Evolutionary conservation across 179 eudicot genomes (phyloP), one percentile per base, ranked within the genome.

Genomic region (Corrigiola litoralis): DNA sequence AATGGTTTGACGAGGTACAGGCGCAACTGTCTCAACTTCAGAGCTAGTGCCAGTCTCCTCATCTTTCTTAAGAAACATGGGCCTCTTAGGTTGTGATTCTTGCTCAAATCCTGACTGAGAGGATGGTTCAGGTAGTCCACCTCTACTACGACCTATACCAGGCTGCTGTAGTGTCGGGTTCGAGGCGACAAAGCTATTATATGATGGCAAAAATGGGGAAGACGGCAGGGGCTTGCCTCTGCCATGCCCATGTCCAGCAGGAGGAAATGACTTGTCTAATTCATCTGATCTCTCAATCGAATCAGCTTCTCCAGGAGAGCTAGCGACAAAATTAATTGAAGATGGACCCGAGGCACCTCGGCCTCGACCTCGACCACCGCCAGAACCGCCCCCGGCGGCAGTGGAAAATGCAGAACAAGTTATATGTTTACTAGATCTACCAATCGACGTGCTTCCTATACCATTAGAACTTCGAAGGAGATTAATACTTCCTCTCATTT

Each of bases 211-310:
- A 72, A 24, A 38, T 6, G 82, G 76, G 36, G 74, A 27, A 0
- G 83, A 66, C 61, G 80, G 73, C 37, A 78, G 38, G 42, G 88
- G 81, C 31, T 67, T 72, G 59, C 89, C 89, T 44, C 86, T 79
- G 40, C 95, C 96, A 65, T 69, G 95, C 27, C 97, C 89, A 37
- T 72, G 55, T 18, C 84, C 86, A 18, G 74, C 28, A 51, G 72
- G 58, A 50, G n/a, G 71, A 48, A 20, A 67, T 2, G 75, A 50
- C 16, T 14, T 17, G 34, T 31, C 32, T 27, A 51, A 63, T 48
- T 54, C 41, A 33, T 45, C 51, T 46, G 10, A 40, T 27, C 24
- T 63, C 7, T 72, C 75, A 17, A 57, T 64, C 1, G 63, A 18
- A 29, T 70, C 72, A 31, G 52, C 23, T 11, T 60, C 58, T 14